Conservation (phyloP, 257 asterid genomes). For the Ligustrum vulgare region DNA sequence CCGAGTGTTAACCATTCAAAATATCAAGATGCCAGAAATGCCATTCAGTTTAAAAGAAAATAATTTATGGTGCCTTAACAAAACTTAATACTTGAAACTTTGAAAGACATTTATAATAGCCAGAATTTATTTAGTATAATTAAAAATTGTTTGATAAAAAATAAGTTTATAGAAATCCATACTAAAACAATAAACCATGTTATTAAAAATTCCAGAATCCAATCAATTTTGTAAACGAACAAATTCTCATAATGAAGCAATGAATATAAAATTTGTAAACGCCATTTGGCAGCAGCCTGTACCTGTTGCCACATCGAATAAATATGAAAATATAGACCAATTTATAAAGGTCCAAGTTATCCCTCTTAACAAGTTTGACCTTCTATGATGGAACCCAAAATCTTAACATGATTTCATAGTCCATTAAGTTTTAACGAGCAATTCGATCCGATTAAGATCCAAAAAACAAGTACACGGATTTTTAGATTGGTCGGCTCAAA, state of each 20-base stretch:
- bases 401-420: no score
- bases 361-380: no score
- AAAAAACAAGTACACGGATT: no score
- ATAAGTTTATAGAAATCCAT: neutral
- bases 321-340: no score
- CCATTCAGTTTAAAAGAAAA: neutral
- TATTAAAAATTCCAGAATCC: neutral
- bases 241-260: neutral
- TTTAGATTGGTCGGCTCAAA: no score
- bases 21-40: slow-evolving; percentile 1
- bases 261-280: no score
- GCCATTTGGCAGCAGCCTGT: neutral
- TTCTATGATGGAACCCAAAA: no score
- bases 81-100: neutral
- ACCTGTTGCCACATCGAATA: neutral
- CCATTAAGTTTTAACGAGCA: no score
- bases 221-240: neutral
- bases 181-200: neutral
- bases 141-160: neutral
- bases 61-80: neutral
- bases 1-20: neutral
- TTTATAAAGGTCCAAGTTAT: no score
- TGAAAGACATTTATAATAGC: neutral
- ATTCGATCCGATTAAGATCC: no score
- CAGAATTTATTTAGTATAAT: neutral